A percentile compares a stretch with the other conserved stretches of the same genome.
These are phyloP conservation scores for Spinellus fusiger DNA, from an alignment of 192 early-diverging fungal species.

Conservation along the genomic window DNA sequence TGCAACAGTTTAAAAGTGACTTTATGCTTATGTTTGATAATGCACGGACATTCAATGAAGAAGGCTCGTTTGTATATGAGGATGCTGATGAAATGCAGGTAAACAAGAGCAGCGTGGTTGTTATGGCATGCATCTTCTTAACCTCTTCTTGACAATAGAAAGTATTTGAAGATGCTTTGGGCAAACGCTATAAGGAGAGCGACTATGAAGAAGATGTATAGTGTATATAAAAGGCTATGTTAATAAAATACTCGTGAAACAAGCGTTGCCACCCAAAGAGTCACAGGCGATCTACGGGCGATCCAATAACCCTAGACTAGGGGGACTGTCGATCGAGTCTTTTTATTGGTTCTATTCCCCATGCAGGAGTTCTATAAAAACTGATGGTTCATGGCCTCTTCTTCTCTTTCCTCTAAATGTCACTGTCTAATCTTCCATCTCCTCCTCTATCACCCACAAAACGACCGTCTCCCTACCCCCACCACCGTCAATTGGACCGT, in stretches of 20 bases:
- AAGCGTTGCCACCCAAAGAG: background rate
- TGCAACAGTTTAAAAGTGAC: slow-evolving; percentile 69
- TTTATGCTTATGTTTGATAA: slow-evolving; percentile 88
- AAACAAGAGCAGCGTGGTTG: too few relatives aligned
- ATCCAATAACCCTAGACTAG: background rate
- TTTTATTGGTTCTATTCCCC: background rate
- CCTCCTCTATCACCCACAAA: background rate
- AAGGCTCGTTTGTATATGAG: slow-evolving; percentile 85
- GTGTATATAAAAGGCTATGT: background rate
- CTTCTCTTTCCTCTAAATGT: background rate
- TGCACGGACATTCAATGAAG: slow-evolving; percentile 87
- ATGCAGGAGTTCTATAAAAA: slow-evolving; percentile 1
- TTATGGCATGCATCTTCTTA: too few relatives aligned
- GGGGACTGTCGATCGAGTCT: background rate
- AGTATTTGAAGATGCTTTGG: background rate
- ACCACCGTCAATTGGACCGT: slow-evolving; percentile 3
- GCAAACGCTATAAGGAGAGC: background rate
- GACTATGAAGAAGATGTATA: background rate
- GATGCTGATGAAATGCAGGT: slow-evolving; percentile 69
- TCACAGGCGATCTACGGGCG: background rate
- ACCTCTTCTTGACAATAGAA: background rate
- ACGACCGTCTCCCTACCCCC: background rate
- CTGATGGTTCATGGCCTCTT: background rate
- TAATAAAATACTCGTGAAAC: background rate
- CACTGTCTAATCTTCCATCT: background rate